Percentiles rank a stretch among this genome's conserved stretches.
Conservation (phyloP, 2,329 filamentous ascomycete species). For the Claviceps digitariae region DNA sequence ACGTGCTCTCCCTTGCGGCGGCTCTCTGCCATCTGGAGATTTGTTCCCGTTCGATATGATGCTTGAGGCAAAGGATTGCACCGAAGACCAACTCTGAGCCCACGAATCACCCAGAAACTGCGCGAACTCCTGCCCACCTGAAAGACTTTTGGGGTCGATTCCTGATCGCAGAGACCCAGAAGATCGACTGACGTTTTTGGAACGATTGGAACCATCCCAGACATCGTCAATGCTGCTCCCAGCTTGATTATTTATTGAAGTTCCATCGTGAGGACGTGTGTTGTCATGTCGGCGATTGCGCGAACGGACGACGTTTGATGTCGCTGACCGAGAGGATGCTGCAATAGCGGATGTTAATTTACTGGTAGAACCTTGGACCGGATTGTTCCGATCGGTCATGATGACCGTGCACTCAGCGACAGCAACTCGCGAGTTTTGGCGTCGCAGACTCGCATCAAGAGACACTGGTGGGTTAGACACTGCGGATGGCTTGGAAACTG, state of each 20-base stretch:
- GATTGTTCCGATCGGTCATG: slow-evolving; percentile 22
- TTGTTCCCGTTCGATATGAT: slow-evolving; percentile 18
- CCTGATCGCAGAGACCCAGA: slow-evolving; percentile 5
- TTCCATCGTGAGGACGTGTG: slow-evolving; percentile 15
- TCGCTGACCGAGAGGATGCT: slow-evolving; percentile 27
- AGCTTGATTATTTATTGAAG: slow-evolving; percentile 8
- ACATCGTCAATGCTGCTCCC: not conserved
- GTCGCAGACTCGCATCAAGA: slow-evolving; percentile 20
- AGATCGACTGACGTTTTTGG: not conserved
- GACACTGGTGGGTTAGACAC: not conserved
- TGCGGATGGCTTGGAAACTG: not conserved
- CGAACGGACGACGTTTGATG: slow-evolving; percentile 29
- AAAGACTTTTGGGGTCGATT: slow-evolving; percentile 14
- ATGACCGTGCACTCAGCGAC: slow-evolving; percentile 20
- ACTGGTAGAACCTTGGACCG: slow-evolving; percentile 20
- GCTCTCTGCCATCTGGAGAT: slow-evolving; percentile 1
- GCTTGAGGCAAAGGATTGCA: slow-evolving; percentile 39
- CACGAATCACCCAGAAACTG: slow-evolving; percentile 37
- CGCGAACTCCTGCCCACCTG: slow-evolving; percentile 23
- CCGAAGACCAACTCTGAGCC: slow-evolving; percentile 40
- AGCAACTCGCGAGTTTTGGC: slow-evolving; percentile 14
- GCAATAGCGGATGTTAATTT: slow-evolving; percentile 33
- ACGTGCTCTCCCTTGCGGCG: not conserved
- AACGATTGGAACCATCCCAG: not conserved
- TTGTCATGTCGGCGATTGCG: slow-evolving; percentile 35